phyloP scores from a whole-genome alignment of 2,329 filamentous ascomycete species.

The Coniochaeta sp. region DNA sequence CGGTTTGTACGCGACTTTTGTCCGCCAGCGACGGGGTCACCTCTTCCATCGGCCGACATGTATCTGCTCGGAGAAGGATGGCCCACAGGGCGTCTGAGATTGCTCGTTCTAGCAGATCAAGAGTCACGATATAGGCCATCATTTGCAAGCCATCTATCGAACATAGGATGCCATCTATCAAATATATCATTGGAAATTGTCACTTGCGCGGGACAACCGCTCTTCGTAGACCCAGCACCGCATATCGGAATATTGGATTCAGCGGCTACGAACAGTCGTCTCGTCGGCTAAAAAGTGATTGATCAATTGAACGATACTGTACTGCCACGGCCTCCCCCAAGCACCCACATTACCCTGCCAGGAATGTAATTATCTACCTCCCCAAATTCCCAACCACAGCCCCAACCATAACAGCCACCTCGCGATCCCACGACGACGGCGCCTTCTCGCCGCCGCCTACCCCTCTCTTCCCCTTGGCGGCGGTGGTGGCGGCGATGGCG shows the following conservation, averaged over 20 bases:
- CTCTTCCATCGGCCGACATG: slow-evolving; percentile 39
- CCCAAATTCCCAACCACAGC: slow-evolving; percentile 60
- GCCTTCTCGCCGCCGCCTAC: slow-evolving; percentile 34
- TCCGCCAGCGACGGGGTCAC: slow-evolving; percentile 52
- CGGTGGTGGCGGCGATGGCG: slow-evolving; percentile 30
- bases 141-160: background rate
- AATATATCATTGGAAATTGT: no score
- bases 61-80: slow-evolving; percentile 2
- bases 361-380: slow-evolving; percentile 19
- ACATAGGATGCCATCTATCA: no score
- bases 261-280: no score
- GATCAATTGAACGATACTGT: background rate
- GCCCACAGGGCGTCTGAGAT: background rate
- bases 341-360: no score
- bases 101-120: background rate
- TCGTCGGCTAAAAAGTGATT: background rate
- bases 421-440: slow-evolving; percentile 72
- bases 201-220: no score
- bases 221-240: no score
- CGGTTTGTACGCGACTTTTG: slow-evolving; percentile 46
- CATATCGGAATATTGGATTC: no score
- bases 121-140: background rate
- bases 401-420: slow-evolving; percentile 90
- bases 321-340: background rate
- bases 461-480: slow-evolving; percentile 31